phyloP scores from a whole-genome alignment of 140 eudicot genomes.

The Flaveria floridana region DNA sequence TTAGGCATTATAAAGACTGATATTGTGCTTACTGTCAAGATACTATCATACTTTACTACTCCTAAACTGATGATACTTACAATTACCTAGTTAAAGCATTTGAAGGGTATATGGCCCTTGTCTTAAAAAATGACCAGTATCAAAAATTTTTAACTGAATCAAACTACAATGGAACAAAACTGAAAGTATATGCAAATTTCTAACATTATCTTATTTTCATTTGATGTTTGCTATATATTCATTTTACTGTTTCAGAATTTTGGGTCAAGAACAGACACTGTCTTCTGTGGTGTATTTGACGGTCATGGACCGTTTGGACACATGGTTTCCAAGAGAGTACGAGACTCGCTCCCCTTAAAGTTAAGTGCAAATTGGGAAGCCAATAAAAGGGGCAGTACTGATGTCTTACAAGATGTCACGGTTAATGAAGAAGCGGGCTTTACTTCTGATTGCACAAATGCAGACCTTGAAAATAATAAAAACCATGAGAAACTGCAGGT shows the following conservation, averaged over 20 bases:
- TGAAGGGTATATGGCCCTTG: neutral
- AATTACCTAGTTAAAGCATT: neutral
- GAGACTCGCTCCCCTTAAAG: constrained; percentile 84
- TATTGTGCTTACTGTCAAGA: neutral
- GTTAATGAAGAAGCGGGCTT: constrained; percentile 49
- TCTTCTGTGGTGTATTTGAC: constrained; percentile 90
- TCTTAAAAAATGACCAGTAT: neutral
- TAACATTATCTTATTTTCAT: neutral
- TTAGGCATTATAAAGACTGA: neutral
- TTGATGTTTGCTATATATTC: neutral
- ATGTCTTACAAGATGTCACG: constrained; percentile 52
- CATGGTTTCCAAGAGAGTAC: constrained; percentile 83
- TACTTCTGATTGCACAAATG: constrained; percentile 32
- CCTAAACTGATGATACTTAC: neutral
- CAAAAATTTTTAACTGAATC: neutral
- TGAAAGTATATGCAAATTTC: neutral
- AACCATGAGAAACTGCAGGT: constrained; percentile 53
- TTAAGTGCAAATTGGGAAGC: constrained; percentile 71
- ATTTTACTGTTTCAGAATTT: constrained; percentile 55
- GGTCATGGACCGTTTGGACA: constrained; percentile 96
- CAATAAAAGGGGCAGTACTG: constrained; percentile 44
- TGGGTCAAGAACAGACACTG: constrained; percentile 71
- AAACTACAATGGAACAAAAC: neutral
- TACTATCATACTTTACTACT: neutral
- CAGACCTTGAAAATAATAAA: constrained; percentile 46